A percentile compares a stretch with the other conserved stretches of the same genome.
Conservation (phyloP, 2,329 filamentous ascomycete species). For the Scedosporium boydii region DNA sequence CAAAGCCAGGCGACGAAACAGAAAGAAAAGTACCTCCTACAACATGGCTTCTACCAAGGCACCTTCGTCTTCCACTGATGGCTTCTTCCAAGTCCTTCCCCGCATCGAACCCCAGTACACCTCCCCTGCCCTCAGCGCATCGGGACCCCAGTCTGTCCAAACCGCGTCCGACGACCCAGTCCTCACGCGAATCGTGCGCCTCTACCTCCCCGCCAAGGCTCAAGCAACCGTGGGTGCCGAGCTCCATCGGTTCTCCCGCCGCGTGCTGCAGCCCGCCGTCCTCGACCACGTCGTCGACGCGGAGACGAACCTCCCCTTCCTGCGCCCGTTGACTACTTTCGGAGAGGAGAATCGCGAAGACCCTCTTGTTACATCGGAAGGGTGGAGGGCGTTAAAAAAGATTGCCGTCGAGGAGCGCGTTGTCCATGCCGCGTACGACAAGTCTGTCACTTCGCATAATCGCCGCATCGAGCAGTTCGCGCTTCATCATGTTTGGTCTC, state of each 20-base stretch:
- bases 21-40: too few species aligned
- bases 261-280: slow-evolving; percentile 7
- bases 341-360: slow-evolving; percentile 10
- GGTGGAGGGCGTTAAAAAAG: slow-evolving; percentile 11
- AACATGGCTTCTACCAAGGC: background rate
- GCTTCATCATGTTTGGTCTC: background rate
- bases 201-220: background rate
- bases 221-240: slow-evolving; percentile 6
- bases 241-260: slow-evolving; percentile 9
- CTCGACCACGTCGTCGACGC: slow-evolving; percentile 10
- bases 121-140: background rate
- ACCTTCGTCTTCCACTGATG: slow-evolving; percentile 10
- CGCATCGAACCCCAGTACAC: slow-evolving; percentile 10
- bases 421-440: slow-evolving; percentile 9
- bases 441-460: slow-evolving; percentile 5
- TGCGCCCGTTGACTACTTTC: slow-evolving; percentile 11
- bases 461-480: slow-evolving; percentile 11
- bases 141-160: too few species aligned
- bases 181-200: too few species aligned
- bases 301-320: slow-evolving; percentile 8
- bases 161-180: too few species aligned
- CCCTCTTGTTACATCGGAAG: slow-evolving; percentile 9
- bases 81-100: slow-evolving; percentile 11
- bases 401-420: slow-evolving; percentile 9
- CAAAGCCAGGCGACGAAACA: too few species aligned